Base-by-base conservation (phyloP, 257 asterid species). In the Nicotiana undulata region DNA sequence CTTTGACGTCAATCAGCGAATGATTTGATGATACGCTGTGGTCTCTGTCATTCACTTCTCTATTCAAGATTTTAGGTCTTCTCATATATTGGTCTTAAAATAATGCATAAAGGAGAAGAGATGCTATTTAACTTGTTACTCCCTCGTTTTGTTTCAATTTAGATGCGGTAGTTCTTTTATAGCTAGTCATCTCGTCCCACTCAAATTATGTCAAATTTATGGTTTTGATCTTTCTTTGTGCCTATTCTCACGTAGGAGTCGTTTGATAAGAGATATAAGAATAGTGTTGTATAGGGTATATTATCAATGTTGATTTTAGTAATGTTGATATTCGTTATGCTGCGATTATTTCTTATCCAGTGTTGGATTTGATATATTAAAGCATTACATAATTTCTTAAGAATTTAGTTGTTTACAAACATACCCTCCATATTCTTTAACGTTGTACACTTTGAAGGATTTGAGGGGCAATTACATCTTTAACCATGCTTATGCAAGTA, bases 1-100 rank as follows among this genome's bases (percentile, higher is more conserved):
- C 84, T 82, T 86, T 83, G 86, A 56, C 26, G 26, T 32, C 64
- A 66, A 65, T 78, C 64, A 9, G 46, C 26, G 61, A 56, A 29
- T 83, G 92, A 90, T 84, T 86, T 86, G 89, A 85, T 82, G 76
- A 84, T 75, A 68, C 85, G 52, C 83, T 81, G 83, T 72, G 40
- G 78, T 24, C 24, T 72, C 40, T 46, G 78, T 72, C 78, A 49
- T 72, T 46, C 24, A 22, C 51, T 72, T 72, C 15, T 72, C 37
- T 44, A 20, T 40, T 72, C 37, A 70, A 13, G 22, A 70, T 70
- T 44, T 70, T 70, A 6, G 49, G 6, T 0, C 55, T 51, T 51
- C 2, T 51, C 17, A 51, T 10, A 40, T 44, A 66, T 34, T 67
- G 68, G 67, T 6, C 37, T 63, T 63, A 26, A 61, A 63, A 63